Base-by-base conservation (phyloP, 2,329 filamentous ascomycete genomes). In the Polychaeton citri region DNA sequence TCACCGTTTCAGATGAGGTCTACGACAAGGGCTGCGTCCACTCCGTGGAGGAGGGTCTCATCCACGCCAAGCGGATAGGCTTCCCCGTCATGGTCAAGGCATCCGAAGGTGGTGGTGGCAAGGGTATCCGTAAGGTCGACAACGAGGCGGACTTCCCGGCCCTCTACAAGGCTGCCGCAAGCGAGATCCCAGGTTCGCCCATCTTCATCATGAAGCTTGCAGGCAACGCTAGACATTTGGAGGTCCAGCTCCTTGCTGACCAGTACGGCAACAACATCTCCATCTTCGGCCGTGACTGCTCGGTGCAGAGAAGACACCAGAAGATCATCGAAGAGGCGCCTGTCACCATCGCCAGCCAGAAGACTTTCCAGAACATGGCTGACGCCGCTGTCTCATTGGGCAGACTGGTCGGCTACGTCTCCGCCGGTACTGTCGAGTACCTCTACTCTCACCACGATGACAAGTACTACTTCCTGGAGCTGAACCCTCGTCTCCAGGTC, bases 181-280 rank as follows among this genome's bases (percentile, higher is more conserved):
- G 81, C 61, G 92, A 98, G 63, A 96, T 98, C 48, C 92, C 90
- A 8, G 92, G 92, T 33, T 98, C 90, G 19, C 90, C 92, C 49
- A 98, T 98, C 64, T 98, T 98, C 73, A 93, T 98, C 67, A 98
- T 98, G 90, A 95, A 98, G 76, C 71, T 98, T 44, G 90, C 90
- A 34, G 90, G 88, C 50, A 94, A 93, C 58, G 90, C 90, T 28
- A 74, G 90, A 49, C 90, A 98, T 72, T 69, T 98, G 65, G 90
- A 98, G 64, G 92, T 98, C 39, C 90, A 98, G 66, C 70, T 98
- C 46, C 72, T 98, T 36, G 92, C 90, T 46, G 92, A 98, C 68
- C 86, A 98, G 71, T 98, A 98, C 61, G 90, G 92, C 57, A 95
- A 98, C 75, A 96, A 96, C 68, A 95, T 98, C 58, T 98, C 90